Conservation (phyloP, 2,329 filamentous ascomycete species). For the Neurospora sp. region DNA sequence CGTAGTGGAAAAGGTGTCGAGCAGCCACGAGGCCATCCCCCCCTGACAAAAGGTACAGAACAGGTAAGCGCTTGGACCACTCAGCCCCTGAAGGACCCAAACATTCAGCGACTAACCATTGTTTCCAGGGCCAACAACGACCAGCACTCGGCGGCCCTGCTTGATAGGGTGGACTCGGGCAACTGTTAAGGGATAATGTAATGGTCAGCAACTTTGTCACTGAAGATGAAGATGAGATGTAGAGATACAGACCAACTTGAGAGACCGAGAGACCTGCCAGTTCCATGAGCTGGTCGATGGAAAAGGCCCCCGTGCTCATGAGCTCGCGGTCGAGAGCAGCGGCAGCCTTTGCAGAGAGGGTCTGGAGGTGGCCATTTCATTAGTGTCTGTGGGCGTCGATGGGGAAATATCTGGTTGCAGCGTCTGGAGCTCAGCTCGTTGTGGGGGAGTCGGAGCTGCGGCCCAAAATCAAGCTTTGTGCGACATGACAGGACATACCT, state of each 20-base stretch:
- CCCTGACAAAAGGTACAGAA: conserved; percentile 43
- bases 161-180: conserved; percentile 71
- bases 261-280: conserved; percentile 87
- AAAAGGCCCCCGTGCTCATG: conserved; percentile 82
- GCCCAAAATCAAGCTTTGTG: background rate
- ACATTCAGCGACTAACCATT: conserved; percentile 41
- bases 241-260: conserved; percentile 57
- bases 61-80: conserved; percentile 14
- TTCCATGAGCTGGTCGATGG: conserved; percentile 95
- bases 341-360: conserved; percentile 77
- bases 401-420: too few relatives aligned
- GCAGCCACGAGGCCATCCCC: conserved; percentile 93
- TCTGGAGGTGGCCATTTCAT: conserved; percentile 38
- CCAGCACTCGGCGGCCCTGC: conserved; percentile 62
- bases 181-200: conserved; percentile 39
- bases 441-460: background rate
- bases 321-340: conserved; percentile 86
- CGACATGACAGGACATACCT: conserved; percentile 6
- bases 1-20: conserved; percentile 83
- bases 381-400: too few relatives aligned
- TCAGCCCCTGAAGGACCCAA: conserved; percentile 3
- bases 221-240: background rate
- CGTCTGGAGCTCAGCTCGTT: too few relatives aligned
- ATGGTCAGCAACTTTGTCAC: conserved; percentile 4
- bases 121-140: conserved; percentile 83